Conservation (phyloP, 768 basidiomycete species). For the Trametes coccinea region DNA sequence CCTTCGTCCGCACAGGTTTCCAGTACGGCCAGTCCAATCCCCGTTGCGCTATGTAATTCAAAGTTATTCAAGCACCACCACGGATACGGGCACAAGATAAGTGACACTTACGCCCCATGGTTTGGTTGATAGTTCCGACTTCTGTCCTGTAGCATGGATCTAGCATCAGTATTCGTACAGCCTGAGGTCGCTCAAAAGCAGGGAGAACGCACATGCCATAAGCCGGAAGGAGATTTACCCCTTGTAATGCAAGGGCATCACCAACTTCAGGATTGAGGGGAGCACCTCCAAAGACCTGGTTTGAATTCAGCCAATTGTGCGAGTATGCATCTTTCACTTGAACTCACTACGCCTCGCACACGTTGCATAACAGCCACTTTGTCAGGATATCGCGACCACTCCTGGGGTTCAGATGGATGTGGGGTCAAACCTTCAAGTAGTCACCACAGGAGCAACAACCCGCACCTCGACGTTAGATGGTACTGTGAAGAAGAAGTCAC, state of each 20-base stretch:
- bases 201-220: slow-evolving; percentile 39
- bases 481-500: slow-evolving; percentile 21
- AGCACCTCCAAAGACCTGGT: slow-evolving; percentile 41
- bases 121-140: neutral
- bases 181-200: too few species aligned
- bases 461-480: slow-evolving; percentile 33
- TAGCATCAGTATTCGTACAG: neutral
- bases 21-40: slow-evolving; percentile 8
- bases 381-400: slow-evolving; percentile 23
- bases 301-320: neutral
- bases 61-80: too few species aligned
- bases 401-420: neutral
- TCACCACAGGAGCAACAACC: neutral
- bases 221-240: slow-evolving; percentile 34
- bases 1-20: neutral
- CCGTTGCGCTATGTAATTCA: too few species aligned
- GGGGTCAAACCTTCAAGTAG: neutral
- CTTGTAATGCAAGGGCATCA: slow-evolving; percentile 34
- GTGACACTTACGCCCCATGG: neutral
- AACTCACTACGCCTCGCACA: neutral
- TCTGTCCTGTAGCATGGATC: slow-evolving; percentile 10
- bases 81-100: neutral
- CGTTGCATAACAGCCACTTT: slow-evolving; percentile 17
- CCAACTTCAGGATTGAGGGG: slow-evolving; percentile 39
- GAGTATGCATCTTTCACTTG: neutral